Evolutionary conservation across 306 rosid species (phyloP).

Genomic region (Fagus sylvatica): DNA sequence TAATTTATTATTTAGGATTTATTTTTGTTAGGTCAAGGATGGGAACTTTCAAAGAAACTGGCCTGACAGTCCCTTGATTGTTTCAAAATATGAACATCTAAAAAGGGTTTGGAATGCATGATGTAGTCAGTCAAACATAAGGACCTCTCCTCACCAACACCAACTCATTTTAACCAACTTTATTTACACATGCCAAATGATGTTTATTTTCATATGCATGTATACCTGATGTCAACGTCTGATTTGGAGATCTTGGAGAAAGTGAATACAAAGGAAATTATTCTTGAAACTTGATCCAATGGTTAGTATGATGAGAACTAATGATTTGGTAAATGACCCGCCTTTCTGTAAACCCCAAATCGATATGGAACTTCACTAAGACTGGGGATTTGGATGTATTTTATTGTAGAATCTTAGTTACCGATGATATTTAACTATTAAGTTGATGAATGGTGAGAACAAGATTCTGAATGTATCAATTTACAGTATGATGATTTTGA

Average conservation of each 20-base stretch:
- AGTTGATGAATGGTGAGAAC: neutral
- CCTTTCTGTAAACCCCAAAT: neutral
- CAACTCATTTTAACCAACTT: neutral
- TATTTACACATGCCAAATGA: neutral
- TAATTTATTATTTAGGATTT: conserved; percentile 4
- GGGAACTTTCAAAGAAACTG: conserved; percentile 14
- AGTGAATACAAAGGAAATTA: neutral
- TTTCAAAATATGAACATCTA: neutral
- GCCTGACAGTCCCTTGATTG: neutral
- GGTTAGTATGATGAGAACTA: neutral
- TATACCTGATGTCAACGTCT: neutral
- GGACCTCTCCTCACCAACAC: neutral
- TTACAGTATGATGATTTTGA: neutral
- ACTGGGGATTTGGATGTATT: neutral
- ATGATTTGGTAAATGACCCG: neutral
- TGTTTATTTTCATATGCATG: neutral
- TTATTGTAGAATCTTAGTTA: neutral
- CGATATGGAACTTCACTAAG: neutral
- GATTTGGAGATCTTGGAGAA: neutral
- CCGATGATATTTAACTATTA: neutral
- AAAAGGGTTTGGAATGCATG: neutral
- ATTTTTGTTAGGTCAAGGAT: conserved; percentile 16
- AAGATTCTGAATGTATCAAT: neutral
- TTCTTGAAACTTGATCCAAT: neutral
- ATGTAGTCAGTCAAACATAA: neutral